Evolutionary conservation across 371 early-diverging fungal genomes (phyloP).

Genomic region (Mortierella sp.): DNA sequence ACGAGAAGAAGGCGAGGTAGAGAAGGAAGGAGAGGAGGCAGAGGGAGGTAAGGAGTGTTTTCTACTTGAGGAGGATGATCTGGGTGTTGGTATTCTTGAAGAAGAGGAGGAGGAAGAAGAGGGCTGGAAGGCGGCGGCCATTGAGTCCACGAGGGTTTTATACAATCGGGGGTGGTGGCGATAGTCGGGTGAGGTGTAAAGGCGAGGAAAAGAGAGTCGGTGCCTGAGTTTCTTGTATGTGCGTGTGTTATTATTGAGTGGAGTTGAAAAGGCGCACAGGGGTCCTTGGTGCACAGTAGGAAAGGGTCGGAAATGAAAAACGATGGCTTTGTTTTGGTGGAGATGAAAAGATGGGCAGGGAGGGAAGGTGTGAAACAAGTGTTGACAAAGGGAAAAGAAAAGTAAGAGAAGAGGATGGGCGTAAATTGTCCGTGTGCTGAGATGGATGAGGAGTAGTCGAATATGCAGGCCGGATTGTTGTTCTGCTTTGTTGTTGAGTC

Average conservation of each 20-base stretch:
- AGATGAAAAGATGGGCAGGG: too few relatives aligned
- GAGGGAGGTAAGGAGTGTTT: neutral
- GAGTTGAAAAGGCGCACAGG: constrained; percentile 1
- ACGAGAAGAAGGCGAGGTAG: neutral
- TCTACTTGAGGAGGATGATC: constrained; percentile 8
- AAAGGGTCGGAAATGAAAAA: constrained; percentile 10
- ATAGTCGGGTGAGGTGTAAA: neutral
- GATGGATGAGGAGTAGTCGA: too few relatives aligned
- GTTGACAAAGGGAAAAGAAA: neutral
- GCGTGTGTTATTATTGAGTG: neutral
- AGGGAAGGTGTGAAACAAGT: too few relatives aligned
- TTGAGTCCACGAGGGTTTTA: constrained; percentile 1
- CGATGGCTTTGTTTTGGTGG: too few relatives aligned
- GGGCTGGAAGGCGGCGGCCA: neutral
- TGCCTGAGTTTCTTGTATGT: neutral
- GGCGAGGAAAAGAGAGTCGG: too few relatives aligned
- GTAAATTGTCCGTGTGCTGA: too few relatives aligned
- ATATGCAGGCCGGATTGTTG: too few relatives aligned
- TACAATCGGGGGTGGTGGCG: neutral
- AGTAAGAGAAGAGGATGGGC: too few relatives aligned
- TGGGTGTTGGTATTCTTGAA: constrained; percentile 10
- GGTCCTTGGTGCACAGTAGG: neutral
- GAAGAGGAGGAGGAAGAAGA: neutral
- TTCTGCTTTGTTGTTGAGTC: neutral
- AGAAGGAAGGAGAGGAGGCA: constrained; percentile 7